Evolutionary conservation across 352 stramenopile species (phyloP), one percentile per base, ranked within the genome.

Genomic region (Phytophthora sansomeana): DNA sequence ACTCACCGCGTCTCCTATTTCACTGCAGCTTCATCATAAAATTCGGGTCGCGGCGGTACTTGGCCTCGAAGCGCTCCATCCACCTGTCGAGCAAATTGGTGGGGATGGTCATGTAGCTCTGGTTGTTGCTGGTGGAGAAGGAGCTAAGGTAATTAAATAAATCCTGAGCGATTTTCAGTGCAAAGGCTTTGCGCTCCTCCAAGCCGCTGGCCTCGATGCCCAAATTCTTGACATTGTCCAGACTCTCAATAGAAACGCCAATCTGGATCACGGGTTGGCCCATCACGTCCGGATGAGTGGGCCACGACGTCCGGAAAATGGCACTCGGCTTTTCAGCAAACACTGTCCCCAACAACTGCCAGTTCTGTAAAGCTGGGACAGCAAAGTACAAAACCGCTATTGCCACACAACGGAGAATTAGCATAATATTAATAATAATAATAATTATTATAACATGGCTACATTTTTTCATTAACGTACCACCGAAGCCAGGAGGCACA

Each of bases 101-200:
- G 9, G 92, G 92, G 26, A 98, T 93, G 1, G 89, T 81, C 87
- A 98, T 96, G 65, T 88, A 88, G 26, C 79, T 80, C 28, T 84
- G 83, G 51, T 67, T 81, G 57, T 83, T 89, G 67, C 77, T 87
- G 33, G 70, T 89, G 2, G 83, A 90, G 75, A 97, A 98, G 53
- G 83, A 95, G 67, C 81, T 87, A 81, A 98, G 94, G 71, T 91
- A 98, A 67, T 96, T 95, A 75, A 96, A 98, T 69, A 98, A 69
- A 69, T 98, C 91, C 62, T 91, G 75, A 5, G 91, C 92, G 72
- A 98, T 97, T 70, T 97, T 97, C 62, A 96, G 88, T 19, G 91
- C 92, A 39, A 97, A 94, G 32, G 84, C 74, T 53, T 91, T 90
- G 65, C 88, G 81, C 61, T 91, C 80, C 38, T 78, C 75, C 28